Conservation (phyloP, 495 filamentous ascomycete genomes). For the Lasiosphaeriaceae sp. region DNA sequence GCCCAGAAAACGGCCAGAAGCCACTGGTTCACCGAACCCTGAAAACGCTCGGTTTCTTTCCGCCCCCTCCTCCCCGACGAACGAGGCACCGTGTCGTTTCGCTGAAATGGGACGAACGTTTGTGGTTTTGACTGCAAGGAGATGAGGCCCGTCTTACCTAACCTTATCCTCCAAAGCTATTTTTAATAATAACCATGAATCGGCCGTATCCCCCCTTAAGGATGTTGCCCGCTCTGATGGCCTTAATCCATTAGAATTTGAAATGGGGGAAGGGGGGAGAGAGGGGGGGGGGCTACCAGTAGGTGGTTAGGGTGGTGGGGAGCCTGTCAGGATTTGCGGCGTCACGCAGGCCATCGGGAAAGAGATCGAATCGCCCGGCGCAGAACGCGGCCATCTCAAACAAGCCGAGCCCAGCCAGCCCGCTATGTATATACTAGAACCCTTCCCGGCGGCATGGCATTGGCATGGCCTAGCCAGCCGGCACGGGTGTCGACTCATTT, state of each 20-base stretch:
- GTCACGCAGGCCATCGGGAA: constrained; percentile 7
- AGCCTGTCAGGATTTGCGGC: constrained; percentile 14
- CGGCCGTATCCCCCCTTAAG: no score
- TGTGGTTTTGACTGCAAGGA: not conserved
- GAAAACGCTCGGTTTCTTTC: not conserved
- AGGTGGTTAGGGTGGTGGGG: not conserved
- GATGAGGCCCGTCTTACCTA: no score
- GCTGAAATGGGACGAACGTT: no score
- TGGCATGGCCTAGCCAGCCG: no score
- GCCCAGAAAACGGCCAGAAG: not conserved
- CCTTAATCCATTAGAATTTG: no score
- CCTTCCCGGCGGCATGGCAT: no score
- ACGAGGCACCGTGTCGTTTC: no score
- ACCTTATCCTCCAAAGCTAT: no score
- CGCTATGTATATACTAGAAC: no score
- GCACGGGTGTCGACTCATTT: no score
- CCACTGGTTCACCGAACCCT: not conserved
- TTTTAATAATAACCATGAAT: no score
- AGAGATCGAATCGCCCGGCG: constrained; percentile 18
- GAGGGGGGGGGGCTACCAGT: not conserved
- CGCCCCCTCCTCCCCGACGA: not conserved
- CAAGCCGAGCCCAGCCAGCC: not conserved
- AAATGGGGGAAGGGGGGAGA: not conserved
- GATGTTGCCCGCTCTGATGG: no score
- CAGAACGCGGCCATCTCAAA: constrained; percentile 12